These are phyloP conservation scores for Erigeron canadensis DNA, from an alignment of 129 eudicot genomes.

Conservation along the genomic window DNA sequence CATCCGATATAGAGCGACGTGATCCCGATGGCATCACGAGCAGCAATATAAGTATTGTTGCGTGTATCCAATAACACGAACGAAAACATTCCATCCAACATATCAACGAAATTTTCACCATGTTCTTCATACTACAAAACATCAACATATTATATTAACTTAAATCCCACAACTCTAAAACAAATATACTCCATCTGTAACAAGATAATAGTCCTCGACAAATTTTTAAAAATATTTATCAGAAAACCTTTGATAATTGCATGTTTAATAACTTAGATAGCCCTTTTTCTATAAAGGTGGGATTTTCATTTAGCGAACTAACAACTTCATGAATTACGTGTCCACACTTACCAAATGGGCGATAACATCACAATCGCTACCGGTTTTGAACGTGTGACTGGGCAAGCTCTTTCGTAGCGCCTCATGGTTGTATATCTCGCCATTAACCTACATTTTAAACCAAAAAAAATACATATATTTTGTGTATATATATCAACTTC, in stretches of 20 bases:
- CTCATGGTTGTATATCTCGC: conserved; percentile 93
- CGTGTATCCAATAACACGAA: conserved; percentile 84
- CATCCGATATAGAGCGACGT: conserved; percentile 89
- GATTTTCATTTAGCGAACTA: background rate
- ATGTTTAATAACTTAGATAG: no score
- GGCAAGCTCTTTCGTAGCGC: conserved; percentile 55
- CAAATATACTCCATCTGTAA: background rate
- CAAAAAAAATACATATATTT: background rate
- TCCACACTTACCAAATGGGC: conserved; percentile 67
- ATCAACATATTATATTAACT: conserved; percentile 9
- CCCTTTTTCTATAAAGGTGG: no score
- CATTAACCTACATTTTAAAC: conserved; percentile 62
- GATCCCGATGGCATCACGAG: conserved; percentile 92
- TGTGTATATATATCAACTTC: no score
- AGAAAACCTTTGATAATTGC: background rate
- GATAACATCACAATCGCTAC: conserved; percentile 94
- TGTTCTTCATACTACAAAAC: conserved; percentile 69
- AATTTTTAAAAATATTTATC: no score
- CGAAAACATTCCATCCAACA: conserved; percentile 95
- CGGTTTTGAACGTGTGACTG: conserved; percentile 75
- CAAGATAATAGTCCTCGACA: background rate
- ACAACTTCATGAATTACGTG: background rate
- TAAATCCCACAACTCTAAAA: background rate
- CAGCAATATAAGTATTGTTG: conserved; percentile 71
- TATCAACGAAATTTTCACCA: conserved; percentile 79